Percentiles rank a stretch among this genome's conserved stretches.
Evolutionary conservation across 179 eudicot species (phyloP).

Genomic region (Nepenthes alata): DNA sequence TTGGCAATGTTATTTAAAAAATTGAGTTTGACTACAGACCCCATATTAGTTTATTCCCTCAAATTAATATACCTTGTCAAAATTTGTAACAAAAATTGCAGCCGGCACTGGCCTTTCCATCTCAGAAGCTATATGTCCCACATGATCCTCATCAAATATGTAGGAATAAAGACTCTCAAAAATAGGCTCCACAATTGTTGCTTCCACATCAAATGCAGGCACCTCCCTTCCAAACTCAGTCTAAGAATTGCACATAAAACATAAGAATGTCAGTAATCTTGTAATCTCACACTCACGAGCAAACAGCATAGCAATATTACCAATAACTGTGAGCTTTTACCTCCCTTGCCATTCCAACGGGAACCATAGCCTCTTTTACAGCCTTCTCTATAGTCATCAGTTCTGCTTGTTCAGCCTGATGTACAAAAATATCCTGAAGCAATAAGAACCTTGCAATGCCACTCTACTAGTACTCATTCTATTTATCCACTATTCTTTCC

Average conservation of each 20-base stretch:
- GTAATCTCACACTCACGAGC: not conserved
- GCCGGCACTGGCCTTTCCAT: slow-evolving; percentile 69
- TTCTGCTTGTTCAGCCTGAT: slow-evolving; percentile 84
- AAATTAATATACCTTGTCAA: slow-evolving; percentile 61
- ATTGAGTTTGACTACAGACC: not conserved
- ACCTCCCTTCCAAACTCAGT: slow-evolving; percentile 90
- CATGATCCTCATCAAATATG: slow-evolving; percentile 61
- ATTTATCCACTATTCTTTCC: not conserved
- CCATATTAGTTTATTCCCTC: not conserved
- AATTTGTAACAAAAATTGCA: slow-evolving; percentile 81
- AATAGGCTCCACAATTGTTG: slow-evolving; percentile 73
- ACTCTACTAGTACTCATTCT: not conserved
- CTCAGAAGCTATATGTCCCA: slow-evolving; percentile 36
- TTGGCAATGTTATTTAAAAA: no score
- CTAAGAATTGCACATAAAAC: slow-evolving; percentile 25
- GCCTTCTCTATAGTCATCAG: slow-evolving; percentile 74
- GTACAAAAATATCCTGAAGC: not conserved
- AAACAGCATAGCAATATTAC: not conserved
- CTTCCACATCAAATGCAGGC: slow-evolving; percentile 89
- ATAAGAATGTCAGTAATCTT: slow-evolving; percentile 1
- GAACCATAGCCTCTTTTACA: slow-evolving; percentile 61
- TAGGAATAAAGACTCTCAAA: slow-evolving; percentile 75
- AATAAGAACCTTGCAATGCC: not conserved
- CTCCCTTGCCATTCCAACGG: slow-evolving; percentile 91
- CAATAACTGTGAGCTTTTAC: slow-evolving; percentile 18